These are phyloP conservation scores for Aureobasidium lini DNA, from an alignment of 2,329 filamentous ascomycete genomes.

Conservation along the genomic window DNA sequence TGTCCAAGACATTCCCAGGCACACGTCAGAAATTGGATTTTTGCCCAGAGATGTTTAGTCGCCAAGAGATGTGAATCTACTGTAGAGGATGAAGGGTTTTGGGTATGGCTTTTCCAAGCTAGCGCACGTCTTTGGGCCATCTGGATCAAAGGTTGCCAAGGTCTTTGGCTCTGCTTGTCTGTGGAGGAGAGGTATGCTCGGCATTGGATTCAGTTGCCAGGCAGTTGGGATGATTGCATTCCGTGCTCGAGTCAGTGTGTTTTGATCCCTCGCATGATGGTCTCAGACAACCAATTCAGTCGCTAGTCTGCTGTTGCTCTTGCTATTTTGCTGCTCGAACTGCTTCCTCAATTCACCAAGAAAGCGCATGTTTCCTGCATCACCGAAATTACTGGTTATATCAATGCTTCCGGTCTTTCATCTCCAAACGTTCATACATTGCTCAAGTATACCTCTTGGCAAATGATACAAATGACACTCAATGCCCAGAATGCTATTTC, in stretches of 20 bases:
- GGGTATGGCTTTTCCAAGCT: background rate
- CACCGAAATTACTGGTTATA: too few relatives aligned
- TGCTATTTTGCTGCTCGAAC: background rate
- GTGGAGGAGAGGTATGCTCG: background rate
- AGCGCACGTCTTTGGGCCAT: background rate
- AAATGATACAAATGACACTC: too few relatives aligned
- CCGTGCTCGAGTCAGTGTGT: background rate
- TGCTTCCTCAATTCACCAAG: too few relatives aligned
- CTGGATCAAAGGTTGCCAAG: background rate
- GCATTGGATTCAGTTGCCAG: background rate
- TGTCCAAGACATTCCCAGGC: background rate
- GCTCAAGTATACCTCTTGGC: background rate
- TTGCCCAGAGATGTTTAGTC: background rate
- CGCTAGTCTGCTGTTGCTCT: background rate
- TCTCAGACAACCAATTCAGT: background rate
- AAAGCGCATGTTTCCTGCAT: too few relatives aligned
- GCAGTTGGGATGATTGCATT: background rate
- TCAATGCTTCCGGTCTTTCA: background rate
- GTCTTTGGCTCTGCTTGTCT: background rate
- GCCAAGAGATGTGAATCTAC: background rate
- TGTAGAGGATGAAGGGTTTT: background rate
- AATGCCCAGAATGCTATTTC: background rate
- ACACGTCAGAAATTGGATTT: background rate
- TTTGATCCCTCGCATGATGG: background rate
- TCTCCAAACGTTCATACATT: background rate